phyloP scores from a whole-genome alignment of 179 eudicot genomes.

The Sideroxylon spinosum region DNA sequence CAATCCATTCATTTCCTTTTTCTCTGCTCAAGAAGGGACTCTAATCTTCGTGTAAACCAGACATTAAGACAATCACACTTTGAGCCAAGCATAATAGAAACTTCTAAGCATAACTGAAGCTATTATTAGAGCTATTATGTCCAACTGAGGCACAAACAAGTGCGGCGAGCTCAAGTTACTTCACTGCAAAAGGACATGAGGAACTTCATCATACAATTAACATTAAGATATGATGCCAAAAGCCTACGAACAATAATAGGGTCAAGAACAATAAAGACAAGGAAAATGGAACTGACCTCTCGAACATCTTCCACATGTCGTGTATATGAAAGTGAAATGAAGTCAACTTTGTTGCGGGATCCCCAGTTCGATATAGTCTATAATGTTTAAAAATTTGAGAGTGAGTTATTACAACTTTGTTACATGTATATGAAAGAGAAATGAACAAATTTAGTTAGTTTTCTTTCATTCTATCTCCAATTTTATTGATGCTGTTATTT shows the following conservation, averaged over 20 bases:
- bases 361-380: slow-evolving; percentile 67
- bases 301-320: slow-evolving; percentile 64
- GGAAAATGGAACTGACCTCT: slow-evolving; percentile 33
- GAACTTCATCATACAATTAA: neutral
- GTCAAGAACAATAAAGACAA: neutral
- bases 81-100: no score
- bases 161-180: no score
- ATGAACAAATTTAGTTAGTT: no score
- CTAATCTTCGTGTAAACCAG: no score
- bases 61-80: no score
- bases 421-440: no score
- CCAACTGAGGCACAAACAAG: no score
- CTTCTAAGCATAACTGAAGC: no score
- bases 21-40: no score
- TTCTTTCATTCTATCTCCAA: neutral
- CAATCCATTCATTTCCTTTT: no score
- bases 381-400: slow-evolving; percentile 2
- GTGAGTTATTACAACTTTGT: neutral
- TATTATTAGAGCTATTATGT: no score
- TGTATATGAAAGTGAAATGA: slow-evolving; percentile 50
- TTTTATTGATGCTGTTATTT: neutral
- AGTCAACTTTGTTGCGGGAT: slow-evolving; percentile 45
- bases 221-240: neutral
- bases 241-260: neutral
- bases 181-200: no score